Evolutionary conservation across 2,329 filamentous ascomycete species (phyloP), one percentile per base, ranked within the genome.

Genomic region (Mariannaea sp.): DNA sequence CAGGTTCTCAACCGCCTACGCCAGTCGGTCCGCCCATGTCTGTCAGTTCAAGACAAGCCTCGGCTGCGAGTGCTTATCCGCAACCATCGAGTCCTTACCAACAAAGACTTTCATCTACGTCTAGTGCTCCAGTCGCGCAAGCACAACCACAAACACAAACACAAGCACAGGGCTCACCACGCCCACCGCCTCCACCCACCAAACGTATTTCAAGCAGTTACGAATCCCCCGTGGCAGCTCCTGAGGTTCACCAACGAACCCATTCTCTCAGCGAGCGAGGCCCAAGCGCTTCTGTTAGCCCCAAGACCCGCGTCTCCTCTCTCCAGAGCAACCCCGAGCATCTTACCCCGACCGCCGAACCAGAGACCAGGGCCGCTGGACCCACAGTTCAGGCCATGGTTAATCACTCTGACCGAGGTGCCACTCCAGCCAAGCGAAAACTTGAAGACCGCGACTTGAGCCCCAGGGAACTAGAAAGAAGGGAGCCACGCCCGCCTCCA

Each of bases 241-340:
- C 69, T 32, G 75, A 78, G 56, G 69, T 73, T 36, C 76, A 77
- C 57, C 75, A 75, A 70, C 71, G 81, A 67, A 77, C 79, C 36
- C 75, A 79, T 53, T 80, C 80, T 36, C 78, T 79, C 42, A 79
- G 79, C 58, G 87, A 90, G 49, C 82, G 87, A 64, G 88, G 89
- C 56, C 77, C 81, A 43, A 90, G 86, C 68, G 71, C 88, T 47
- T 92, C 88, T 66, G 84, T 93, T 44, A 93, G 89, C 68, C 90
- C 90, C 24, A 92, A 90, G 73, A 91, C 89, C 29, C 79, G 82
- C 58, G 75, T 86, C 13, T 74, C 79, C 32, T 83, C 79, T 61
- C 66, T 83, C 30, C 75, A 75, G 53, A 79, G 71, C 67, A 78
- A 70, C 63, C 64, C 73, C 38, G 73, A 75, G 44, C 63, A 60